Evolutionary conservation across 495 filamentous ascomycete genomes (phyloP).

Genomic region (Hypoxylon cercidicola): DNA sequence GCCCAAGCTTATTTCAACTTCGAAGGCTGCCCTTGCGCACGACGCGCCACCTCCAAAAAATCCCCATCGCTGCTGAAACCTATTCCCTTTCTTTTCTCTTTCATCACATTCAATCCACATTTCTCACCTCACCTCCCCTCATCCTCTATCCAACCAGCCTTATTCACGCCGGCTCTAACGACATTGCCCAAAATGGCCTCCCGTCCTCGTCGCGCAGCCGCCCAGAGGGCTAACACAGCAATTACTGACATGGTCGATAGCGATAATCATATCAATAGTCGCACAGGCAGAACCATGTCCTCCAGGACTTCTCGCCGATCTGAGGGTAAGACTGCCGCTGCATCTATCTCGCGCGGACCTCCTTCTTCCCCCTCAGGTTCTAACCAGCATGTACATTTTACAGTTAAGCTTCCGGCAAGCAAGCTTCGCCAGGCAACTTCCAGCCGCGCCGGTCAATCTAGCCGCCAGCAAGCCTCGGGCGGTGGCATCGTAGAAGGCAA

Average conservation of each 20-base stretch:
- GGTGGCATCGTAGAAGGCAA: conserved; percentile 70
- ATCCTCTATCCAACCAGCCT: background rate
- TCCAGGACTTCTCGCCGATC: conserved; percentile 60
- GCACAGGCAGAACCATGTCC: conserved; percentile 57
- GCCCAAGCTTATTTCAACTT: conserved; percentile 42
- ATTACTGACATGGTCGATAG: conserved; percentile 64
- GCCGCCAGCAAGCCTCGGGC: conserved; percentile 50
- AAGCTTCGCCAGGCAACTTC: conserved; percentile 83
- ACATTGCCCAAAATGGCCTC: conserved; percentile 51
- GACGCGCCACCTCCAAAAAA: conserved; percentile 38
- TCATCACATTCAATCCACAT: conserved; percentile 6
- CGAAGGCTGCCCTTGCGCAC: conserved; percentile 30
- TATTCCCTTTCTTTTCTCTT: background rate
- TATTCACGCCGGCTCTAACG: conserved; percentile 4
- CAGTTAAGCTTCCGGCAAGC: conserved; percentile 83
- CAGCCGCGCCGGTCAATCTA: conserved; percentile 44
- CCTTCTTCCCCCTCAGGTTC: conserved; percentile 65
- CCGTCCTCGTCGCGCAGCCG: conserved; percentile 58
- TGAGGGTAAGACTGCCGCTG: conserved; percentile 54
- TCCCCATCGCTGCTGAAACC: conserved; percentile 5
- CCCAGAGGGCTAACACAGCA: conserved; percentile 58
- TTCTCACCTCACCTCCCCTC: conserved; percentile 4
- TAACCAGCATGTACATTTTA: conserved; percentile 76
- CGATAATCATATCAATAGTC: conserved; percentile 54
- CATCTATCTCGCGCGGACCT: conserved; percentile 66